phyloP scores from a whole-genome alignment of 768 basidiomycete species.

The Xerocomellus amylosporus region DNA sequence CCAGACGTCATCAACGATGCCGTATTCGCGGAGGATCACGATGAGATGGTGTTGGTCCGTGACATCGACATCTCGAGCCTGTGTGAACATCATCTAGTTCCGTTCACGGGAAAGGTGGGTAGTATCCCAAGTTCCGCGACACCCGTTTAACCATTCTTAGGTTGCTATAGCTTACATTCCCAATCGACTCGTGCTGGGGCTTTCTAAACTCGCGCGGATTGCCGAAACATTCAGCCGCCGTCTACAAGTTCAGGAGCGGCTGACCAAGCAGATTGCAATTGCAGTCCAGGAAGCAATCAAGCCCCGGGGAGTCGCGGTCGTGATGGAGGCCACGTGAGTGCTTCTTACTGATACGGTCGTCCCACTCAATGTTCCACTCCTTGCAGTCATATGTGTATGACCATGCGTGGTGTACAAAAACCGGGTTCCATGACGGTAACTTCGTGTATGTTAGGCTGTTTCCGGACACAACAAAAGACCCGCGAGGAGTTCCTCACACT shows the following conservation, averaged over 20 bases:
- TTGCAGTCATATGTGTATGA: slow-evolving; percentile 93
- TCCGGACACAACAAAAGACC: slow-evolving; percentile 98
- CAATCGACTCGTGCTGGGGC: slow-evolving; percentile 87
- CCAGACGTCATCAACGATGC: slow-evolving; percentile 98
- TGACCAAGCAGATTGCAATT: slow-evolving; percentile 96
- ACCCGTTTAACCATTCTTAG: slow-evolving; percentile 41
- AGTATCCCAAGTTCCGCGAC: slow-evolving; percentile 12
- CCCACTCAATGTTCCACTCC: slow-evolving; percentile 10
- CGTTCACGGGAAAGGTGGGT: slow-evolving; percentile 93
- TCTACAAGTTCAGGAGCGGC: slow-evolving; percentile 94
- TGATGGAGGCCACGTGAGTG: slow-evolving; percentile 96
- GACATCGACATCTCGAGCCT: slow-evolving; percentile 97
- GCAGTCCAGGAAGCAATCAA: slow-evolving; percentile 99
- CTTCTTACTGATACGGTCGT: slow-evolving; percentile 2
- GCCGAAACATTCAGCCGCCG: slow-evolving; percentile 96
- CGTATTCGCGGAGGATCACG: slow-evolving; percentile 97
- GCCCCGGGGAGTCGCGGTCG: slow-evolving; percentile 96
- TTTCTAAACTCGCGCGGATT: slow-evolving; percentile 95
- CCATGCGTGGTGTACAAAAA: slow-evolving; percentile 99
- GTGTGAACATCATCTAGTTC: slow-evolving; percentile 98
- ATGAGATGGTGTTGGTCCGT: slow-evolving; percentile 98
- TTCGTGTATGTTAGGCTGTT: slow-evolving; percentile 97
- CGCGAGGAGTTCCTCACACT: slow-evolving; percentile 93
- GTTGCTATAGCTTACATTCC: slow-evolving; percentile 98
- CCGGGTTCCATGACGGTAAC: slow-evolving; percentile 94